phyloP scores from a whole-genome alignment of 371 early-diverging fungal genomes.

The Mortierella sp. region DNA sequence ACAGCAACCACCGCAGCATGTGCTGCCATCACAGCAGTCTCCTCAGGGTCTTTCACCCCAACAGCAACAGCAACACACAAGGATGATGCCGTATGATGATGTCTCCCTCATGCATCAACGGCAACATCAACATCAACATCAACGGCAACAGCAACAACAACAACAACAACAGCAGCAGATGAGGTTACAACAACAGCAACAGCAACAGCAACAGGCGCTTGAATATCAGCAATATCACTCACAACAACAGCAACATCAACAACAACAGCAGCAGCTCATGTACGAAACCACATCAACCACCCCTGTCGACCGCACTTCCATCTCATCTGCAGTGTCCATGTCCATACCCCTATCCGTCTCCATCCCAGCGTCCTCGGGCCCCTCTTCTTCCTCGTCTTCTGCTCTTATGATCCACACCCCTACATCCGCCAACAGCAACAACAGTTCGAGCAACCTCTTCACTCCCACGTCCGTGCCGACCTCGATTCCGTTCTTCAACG shows the following conservation, averaged over 20 bases:
- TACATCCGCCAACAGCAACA: slow-evolving; percentile 8
- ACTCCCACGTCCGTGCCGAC: slow-evolving; percentile 13
- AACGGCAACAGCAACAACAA: slow-evolving; percentile 26
- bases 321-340: slow-evolving; percentile 40
- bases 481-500: slow-evolving; percentile 19
- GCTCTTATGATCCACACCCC: slow-evolving; percentile 26
- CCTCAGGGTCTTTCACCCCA: too few relatives aligned
- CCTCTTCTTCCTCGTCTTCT: too few relatives aligned
- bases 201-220: slow-evolving; percentile 17
- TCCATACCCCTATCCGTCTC: slow-evolving; percentile 39
- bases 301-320: slow-evolving; percentile 21
- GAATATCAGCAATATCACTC: slow-evolving; percentile 41
- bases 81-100: slow-evolving; percentile 27
- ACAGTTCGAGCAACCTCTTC: slow-evolving; percentile 1
- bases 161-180: slow-evolving; percentile 29
- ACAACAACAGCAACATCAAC: slow-evolving; percentile 35
- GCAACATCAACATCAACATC: slow-evolving; percentile 17
- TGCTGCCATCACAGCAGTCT: slow-evolving; percentile 15
- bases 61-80: slow-evolving; percentile 17
- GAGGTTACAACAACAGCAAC: slow-evolving; percentile 1
- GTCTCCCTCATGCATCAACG: slow-evolving; percentile 29
- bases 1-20: slow-evolving; percentile 12
- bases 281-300: slow-evolving; percentile 24
- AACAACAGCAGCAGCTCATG: slow-evolving; percentile 25
- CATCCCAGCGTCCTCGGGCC: slow-evolving; percentile 17